phyloP scores from a whole-genome alignment of 768 basidiomycete genomes.

The Mycena latifolia region DNA sequence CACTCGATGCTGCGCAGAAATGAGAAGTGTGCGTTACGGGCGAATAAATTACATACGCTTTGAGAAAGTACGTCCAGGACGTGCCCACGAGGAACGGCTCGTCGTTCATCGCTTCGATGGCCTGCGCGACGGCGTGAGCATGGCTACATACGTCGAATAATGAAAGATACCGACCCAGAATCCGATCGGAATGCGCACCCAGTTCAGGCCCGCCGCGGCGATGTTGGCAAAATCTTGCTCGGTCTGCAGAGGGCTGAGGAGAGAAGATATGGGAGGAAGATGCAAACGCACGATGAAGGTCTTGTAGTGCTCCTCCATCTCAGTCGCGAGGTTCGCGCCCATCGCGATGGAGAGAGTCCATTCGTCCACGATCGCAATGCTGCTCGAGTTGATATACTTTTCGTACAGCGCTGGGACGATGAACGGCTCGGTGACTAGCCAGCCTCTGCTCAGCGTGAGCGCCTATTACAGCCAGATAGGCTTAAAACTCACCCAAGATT shows the following conservation, averaged over 20 bases:
- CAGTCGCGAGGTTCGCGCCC: slow-evolving; percentile 71
- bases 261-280: neutral
- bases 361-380: slow-evolving; percentile 70
- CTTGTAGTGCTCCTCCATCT: slow-evolving; percentile 85
- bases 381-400: slow-evolving; percentile 61
- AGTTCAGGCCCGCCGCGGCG: slow-evolving; percentile 87
- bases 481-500: slow-evolving; percentile 64
- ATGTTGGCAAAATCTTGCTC: slow-evolving; percentile 81
- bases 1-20: slow-evolving; percentile 66
- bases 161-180: slow-evolving; percentile 67
- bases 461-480: slow-evolving; percentile 23
- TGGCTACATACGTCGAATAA: too few species aligned
- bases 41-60: slow-evolving; percentile 47
- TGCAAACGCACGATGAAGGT: slow-evolving; percentile 78
- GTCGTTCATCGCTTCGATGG: slow-evolving; percentile 77
- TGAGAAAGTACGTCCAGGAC: slow-evolving; percentile 75
- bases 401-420: slow-evolving; percentile 79
- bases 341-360: slow-evolving; percentile 82
- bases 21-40: slow-evolving; percentile 44
- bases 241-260: slow-evolving; percentile 56
- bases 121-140: slow-evolving; percentile 42
- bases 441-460: slow-evolving; percentile 50
- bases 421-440: slow-evolving; percentile 83
- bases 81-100: slow-evolving; percentile 88
- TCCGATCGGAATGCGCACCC: slow-evolving; percentile 86